Evolutionary conservation across 495 filamentous ascomycete genomes (phyloP).

Genomic region (Lepidopterella palustris): DNA sequence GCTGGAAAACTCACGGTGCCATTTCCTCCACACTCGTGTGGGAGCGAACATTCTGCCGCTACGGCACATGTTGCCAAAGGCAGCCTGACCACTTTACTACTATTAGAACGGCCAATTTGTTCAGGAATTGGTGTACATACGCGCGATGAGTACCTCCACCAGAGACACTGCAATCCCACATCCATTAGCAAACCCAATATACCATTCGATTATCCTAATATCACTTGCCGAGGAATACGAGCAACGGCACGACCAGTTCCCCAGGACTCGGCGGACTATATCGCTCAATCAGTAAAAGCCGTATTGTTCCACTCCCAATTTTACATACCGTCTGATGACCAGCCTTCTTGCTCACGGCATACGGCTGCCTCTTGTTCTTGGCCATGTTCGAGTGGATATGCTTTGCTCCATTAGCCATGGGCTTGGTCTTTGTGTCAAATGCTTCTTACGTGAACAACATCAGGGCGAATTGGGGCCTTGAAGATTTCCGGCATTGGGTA

Average conservation of each 20-base stretch:
- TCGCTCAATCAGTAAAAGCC: no score
- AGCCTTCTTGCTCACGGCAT: conserved; percentile 99
- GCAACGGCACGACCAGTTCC: conserved; percentile 99
- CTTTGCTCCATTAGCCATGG: conserved; percentile 10
- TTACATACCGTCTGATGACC: conserved; percentile 99
- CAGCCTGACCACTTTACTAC: conserved; percentile 98
- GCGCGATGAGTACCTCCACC: conserved; percentile 99
- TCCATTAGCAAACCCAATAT: no score
- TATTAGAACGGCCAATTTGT: no score
- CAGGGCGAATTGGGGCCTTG: conserved; percentile 84
- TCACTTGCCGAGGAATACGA: conserved; percentile 99
- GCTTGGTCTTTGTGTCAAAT: background rate
- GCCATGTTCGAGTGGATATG: conserved; percentile 95
- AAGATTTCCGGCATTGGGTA: conserved; percentile 92
- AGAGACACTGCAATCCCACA: no score
- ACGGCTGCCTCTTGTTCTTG: conserved; percentile 99
- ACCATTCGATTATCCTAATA: no score
- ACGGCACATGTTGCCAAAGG: conserved; percentile 99
- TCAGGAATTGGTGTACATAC: no score
- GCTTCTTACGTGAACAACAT: conserved; percentile 84
- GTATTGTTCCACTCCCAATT: no score
- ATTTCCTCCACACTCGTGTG: conserved; percentile 99
- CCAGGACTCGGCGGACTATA: conserved; percentile 98
- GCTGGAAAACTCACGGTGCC: no score
- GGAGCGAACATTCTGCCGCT: conserved; percentile 99